Evolutionary conservation across 2,329 filamentous ascomycete species (phyloP).

Genomic region (Fusarium mangiferae): DNA sequence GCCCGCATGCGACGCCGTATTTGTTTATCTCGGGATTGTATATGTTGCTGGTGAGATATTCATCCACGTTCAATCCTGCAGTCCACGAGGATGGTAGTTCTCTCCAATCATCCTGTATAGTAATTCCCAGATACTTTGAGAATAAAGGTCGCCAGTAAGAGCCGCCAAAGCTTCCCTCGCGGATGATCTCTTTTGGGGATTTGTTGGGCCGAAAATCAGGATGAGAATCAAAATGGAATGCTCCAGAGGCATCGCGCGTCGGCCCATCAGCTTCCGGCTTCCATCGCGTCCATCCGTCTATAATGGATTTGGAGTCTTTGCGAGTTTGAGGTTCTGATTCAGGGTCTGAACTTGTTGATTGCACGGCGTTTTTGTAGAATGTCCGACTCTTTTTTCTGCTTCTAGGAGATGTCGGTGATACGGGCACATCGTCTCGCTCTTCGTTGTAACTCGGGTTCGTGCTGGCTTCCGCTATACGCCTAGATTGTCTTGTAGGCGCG

Average conservation of each 20-base stretch:
- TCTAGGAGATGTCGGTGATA: not conserved
- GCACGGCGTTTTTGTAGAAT: fast-evolving
- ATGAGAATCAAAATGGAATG: not conserved
- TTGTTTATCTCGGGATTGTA: slow-evolving; percentile 22
- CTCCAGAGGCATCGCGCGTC: not conserved
- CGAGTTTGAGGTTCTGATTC: not conserved
- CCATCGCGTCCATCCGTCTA: not conserved
- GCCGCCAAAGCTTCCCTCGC: slow-evolving; percentile 19
- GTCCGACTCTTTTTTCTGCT: not conserved
- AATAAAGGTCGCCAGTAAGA: slow-evolving; percentile 16
- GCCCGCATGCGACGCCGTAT: slow-evolving; percentile 16
- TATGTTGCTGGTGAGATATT: not conserved
- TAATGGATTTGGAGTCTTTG: not conserved
- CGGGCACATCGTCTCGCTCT: not conserved
- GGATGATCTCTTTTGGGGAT: slow-evolving; percentile 17
- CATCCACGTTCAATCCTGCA: not conserved
- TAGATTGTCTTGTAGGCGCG: slow-evolving; percentile 8
- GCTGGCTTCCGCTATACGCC: slow-evolving; percentile 5
- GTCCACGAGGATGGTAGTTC: slow-evolving; percentile 8
- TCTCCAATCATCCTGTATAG: slow-evolving; percentile 7
- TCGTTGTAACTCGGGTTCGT: not conserved
- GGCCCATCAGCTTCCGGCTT: not conserved
- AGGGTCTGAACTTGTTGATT: not conserved
- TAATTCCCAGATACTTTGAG: not conserved
- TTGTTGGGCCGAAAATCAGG: slow-evolving; percentile 16